These are phyloP conservation scores for Farysia itapuensis DNA, from an alignment of 1,284 basidiomycete genomes.

Conservation along the genomic window DNA sequence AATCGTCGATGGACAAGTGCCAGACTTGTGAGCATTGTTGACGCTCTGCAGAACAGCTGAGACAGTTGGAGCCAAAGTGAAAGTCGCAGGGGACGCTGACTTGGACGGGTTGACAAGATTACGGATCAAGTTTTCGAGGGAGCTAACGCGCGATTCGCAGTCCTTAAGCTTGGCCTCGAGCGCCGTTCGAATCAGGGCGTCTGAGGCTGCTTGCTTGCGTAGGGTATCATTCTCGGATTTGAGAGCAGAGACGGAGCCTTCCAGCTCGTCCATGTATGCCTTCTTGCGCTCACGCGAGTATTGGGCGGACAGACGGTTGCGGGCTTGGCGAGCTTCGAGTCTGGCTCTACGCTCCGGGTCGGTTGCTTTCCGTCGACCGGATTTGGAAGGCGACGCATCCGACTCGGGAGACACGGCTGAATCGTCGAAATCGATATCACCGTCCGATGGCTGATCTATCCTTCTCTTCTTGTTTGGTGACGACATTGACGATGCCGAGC, in stretches of 20 bases:
- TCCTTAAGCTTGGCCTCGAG: slow-evolving; percentile 37
- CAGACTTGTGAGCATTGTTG: slow-evolving; percentile 17
- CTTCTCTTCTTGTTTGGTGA: slow-evolving; percentile 17
- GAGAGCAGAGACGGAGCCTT: slow-evolving; percentile 33
- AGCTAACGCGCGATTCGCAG: slow-evolving; percentile 28
- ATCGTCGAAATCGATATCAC: too few species aligned
- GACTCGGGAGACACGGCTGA: slow-evolving; percentile 29
- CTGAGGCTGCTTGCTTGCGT: slow-evolving; percentile 16
- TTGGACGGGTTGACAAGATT: slow-evolving; percentile 21
- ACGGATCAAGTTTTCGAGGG: slow-evolving; percentile 40
- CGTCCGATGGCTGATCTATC: neutral
- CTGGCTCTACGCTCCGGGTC: slow-evolving; percentile 53
- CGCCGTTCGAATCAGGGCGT: slow-evolving; percentile 9
- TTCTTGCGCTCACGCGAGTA: slow-evolving; percentile 56
- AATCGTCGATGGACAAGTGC: slow-evolving; percentile 19
- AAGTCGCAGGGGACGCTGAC: slow-evolving; percentile 6
- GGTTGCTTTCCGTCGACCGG: slow-evolving; percentile 26
- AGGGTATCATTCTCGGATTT: slow-evolving; percentile 33
- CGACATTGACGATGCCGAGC: neutral
- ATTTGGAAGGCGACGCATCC: slow-evolving; percentile 2
- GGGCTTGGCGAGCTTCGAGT: slow-evolving; percentile 54
- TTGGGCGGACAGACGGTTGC: slow-evolving; percentile 57
- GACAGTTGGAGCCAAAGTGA: slow-evolving; percentile 10
- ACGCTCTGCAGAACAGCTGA: slow-evolving; percentile 18
- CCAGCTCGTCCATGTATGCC: slow-evolving; percentile 48